These are phyloP conservation scores for Blastobotrys parvus DNA, from an alignment of 805 yeast species.

Conservation along the genomic window DNA sequence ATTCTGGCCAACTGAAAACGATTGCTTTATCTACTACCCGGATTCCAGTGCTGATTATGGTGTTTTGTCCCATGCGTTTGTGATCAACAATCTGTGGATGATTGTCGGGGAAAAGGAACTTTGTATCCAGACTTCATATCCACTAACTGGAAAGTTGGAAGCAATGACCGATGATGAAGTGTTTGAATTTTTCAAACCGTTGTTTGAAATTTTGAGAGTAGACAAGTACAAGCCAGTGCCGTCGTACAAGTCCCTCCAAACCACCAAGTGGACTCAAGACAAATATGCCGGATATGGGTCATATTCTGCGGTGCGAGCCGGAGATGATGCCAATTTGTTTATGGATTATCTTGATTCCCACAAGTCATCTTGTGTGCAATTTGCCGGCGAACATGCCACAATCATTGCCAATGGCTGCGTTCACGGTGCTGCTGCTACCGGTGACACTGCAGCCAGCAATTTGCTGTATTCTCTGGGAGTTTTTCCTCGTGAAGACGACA, in stretches of 20 bases:
- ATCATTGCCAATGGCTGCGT: constrained; percentile 87
- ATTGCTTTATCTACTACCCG: too few relatives aligned
- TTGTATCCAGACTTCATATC: constrained; percentile 64
- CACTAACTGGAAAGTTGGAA: constrained; percentile 56
- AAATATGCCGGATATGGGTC: constrained; percentile 68
- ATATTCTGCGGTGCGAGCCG: constrained; percentile 36
- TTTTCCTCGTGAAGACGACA: too few relatives aligned
- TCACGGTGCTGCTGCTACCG: constrained; percentile 84
- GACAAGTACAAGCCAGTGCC: constrained; percentile 15
- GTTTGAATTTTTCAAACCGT: constrained; percentile 53
- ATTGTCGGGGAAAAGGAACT: too few relatives aligned
- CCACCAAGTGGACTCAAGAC: constrained; percentile 63
- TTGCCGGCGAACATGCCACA: constrained; percentile 89
- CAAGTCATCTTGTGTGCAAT: constrained; percentile 27
- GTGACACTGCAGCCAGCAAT: too few relatives aligned
- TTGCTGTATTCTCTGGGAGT: too few relatives aligned
- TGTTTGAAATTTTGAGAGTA: constrained; percentile 25
- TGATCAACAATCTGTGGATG: constrained; percentile 39
- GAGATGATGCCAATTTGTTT: too few relatives aligned
- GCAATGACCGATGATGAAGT: constrained; percentile 38
- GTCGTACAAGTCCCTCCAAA: constrained; percentile 10
- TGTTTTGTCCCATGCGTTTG: constrained; percentile 50
- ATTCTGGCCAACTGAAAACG: constrained; percentile 42
- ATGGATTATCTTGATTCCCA: too few relatives aligned
- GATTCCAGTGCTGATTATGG: constrained; percentile 29